Conservation (phyloP, 164 flowering plant genomes). For the Vitis rotundifolia region DNA sequence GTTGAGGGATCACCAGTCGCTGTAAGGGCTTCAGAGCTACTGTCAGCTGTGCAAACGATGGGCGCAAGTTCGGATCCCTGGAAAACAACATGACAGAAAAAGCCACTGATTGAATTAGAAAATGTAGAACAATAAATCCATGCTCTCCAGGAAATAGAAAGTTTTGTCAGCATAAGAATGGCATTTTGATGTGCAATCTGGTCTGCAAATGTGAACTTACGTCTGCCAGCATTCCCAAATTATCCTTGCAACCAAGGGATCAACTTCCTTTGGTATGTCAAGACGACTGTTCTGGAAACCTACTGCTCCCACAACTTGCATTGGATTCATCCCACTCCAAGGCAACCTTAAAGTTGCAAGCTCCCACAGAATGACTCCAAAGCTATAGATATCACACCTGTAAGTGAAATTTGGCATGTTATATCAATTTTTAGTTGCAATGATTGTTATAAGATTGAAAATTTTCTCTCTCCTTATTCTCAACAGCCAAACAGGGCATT, state of each 20-base stretch:
- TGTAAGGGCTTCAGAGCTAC: constrained; percentile 81
- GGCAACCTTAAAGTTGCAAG: constrained; percentile 94
- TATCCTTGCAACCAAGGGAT: constrained; percentile 81
- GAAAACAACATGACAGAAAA: not conserved
- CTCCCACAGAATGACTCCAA: constrained; percentile 97
- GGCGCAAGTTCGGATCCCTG: constrained; percentile 93
- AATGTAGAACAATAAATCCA: no score
- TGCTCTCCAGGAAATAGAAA: no score
- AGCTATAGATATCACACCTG: constrained; percentile 99
- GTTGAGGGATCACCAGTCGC: constrained; percentile 64
- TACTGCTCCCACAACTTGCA: constrained; percentile 99
- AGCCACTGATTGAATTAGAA: not conserved
- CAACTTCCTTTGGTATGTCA: constrained; percentile 89
- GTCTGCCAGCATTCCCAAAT: constrained; percentile 96
- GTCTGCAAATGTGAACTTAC: constrained; percentile 38
- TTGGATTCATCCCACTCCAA: constrained; percentile 99
- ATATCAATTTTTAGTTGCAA: no score
- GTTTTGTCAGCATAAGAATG: no score
- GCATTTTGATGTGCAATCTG: no score
- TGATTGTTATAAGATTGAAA: no score
- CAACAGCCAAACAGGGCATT: no score
- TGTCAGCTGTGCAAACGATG: constrained; percentile 85
- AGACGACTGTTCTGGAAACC: constrained; percentile 93
- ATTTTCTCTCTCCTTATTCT: no score
- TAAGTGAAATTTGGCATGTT: constrained; percentile 1